Conservation (phyloP, 768 basidiomycete species). For the Steccherinum ochraceum region DNA sequence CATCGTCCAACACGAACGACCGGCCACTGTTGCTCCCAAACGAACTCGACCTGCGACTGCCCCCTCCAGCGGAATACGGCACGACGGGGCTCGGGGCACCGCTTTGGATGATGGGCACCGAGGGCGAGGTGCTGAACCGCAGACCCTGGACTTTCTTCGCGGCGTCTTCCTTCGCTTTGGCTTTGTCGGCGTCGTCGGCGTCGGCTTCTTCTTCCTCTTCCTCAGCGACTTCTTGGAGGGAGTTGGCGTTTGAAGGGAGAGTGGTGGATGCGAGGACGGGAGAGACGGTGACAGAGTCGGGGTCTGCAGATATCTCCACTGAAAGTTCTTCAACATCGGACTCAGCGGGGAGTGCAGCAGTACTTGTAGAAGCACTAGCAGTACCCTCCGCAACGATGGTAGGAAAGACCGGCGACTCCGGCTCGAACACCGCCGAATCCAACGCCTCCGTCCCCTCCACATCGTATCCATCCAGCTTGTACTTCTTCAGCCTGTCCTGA, state of each 20-base stretch:
- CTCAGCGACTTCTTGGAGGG: conserved; percentile 18
- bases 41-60: background rate
- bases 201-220: conserved; percentile 24
- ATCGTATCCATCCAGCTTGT: conserved; percentile 4
- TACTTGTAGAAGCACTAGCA: background rate
- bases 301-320: background rate
- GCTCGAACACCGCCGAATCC: conserved; percentile 16
- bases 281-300: conserved; percentile 18
- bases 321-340: background rate
- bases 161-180: conserved; percentile 22
- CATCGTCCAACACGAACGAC: background rate
- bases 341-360: background rate
- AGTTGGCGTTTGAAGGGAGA: conserved; percentile 13
- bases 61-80: conserved; percentile 13
- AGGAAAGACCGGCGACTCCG: conserved; percentile 14
- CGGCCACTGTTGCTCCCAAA: conserved; percentile 10
- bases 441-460: background rate
- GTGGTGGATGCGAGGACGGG: conserved; percentile 26
- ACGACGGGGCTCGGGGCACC: conserved; percentile 3
- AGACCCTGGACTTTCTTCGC: conserved; percentile 21
- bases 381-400: conserved; percentile 1
- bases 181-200: conserved; percentile 4
- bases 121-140: conserved; percentile 19
- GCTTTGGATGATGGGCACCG: conserved; percentile 7
- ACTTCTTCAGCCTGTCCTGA: conserved; percentile 1